A percentile compares a stretch with the other conserved stretches of the same genome.
phyloP scores from a whole-genome alignment of 352 stramenopile genomes.

The Globisporangium orthogonon region DNA sequence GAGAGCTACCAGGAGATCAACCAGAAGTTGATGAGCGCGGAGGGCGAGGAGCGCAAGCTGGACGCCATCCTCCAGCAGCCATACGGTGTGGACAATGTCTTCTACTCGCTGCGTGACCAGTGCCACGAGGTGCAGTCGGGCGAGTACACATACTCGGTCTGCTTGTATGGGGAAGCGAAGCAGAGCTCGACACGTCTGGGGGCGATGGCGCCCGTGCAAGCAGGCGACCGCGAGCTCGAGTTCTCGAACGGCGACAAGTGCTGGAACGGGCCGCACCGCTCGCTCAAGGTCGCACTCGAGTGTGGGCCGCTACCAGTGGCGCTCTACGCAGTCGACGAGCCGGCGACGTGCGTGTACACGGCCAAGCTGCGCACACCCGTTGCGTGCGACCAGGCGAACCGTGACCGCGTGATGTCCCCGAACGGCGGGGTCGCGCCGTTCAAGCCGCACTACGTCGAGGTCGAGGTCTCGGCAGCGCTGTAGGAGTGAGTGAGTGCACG shows the following conservation, averaged over 20 bases:
- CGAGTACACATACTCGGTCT: conserved; percentile 86
- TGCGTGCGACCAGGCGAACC: conserved; percentile 44
- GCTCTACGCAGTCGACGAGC: conserved; percentile 75
- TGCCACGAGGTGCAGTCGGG: conserved; percentile 62
- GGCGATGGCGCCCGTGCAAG: conserved; percentile 38
- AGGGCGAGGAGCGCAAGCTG: conserved; percentile 25
- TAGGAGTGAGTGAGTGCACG: conserved; percentile 5
- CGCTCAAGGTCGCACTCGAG: conserved; percentile 64
- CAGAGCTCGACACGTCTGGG: conserved; percentile 80
- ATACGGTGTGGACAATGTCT: conserved; percentile 58
- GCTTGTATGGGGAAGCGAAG: conserved; percentile 77
- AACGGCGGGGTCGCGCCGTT: conserved; percentile 15
- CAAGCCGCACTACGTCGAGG: conserved; percentile 53
- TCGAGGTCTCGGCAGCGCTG: conserved; percentile 48
- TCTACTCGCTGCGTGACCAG: conserved; percentile 62
- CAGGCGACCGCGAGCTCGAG: conserved; percentile 17
- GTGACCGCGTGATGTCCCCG: conserved; percentile 28
- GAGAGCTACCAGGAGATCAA: conserved; percentile 37
- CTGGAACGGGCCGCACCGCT: conserved; percentile 85
- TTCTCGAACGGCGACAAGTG: conserved; percentile 74
- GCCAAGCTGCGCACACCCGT: conserved; percentile 75
- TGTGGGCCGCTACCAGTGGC: conserved; percentile 59
- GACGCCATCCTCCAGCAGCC: conserved; percentile 35
- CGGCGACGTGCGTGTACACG: conserved; percentile 81
- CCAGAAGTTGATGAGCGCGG: conserved; percentile 25